Evolutionary conservation across 805 yeast genomes (phyloP).

Genomic region (Torulaspora indica): DNA sequence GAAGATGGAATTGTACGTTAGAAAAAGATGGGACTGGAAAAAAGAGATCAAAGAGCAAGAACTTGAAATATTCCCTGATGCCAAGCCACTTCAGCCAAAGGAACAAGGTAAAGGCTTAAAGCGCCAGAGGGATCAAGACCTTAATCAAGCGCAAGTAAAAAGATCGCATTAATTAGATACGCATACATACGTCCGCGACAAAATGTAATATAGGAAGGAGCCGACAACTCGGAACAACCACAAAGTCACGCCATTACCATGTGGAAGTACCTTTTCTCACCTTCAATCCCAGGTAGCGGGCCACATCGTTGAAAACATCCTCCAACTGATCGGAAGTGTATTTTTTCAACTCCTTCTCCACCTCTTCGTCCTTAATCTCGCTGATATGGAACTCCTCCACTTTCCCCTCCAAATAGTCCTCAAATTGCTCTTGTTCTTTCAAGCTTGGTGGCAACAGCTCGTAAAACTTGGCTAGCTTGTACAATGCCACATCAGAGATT

Average conservation of each 20-base stretch:
- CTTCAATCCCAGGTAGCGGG: conserved; percentile 63
- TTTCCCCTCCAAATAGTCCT: conserved; percentile 50
- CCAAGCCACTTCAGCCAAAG: conserved; percentile 33
- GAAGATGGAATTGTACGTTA: conserved; percentile 72
- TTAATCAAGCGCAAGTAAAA: conserved; percentile 6
- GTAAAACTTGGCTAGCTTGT: conserved; percentile 63
- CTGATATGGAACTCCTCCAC: conserved; percentile 39
- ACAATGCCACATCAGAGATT: conserved; percentile 43
- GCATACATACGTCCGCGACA: conserved; percentile 9
- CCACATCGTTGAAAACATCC: conserved; percentile 56
- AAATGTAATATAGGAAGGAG: neutral
- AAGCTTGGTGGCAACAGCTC: conserved; percentile 66
- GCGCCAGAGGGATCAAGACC: conserved; percentile 7
- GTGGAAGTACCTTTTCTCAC: conserved; percentile 48
- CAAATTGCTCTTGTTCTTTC: conserved; percentile 49
- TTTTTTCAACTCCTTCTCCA: conserved; percentile 29
- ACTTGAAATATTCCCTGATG: conserved; percentile 38
- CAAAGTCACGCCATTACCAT: conserved; percentile 40
- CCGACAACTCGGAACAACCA: neutral
- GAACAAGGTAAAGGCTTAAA: conserved; percentile 2
- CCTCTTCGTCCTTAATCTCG: conserved; percentile 33
- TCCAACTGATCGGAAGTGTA: conserved; percentile 46
- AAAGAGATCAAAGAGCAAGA: conserved; percentile 51
- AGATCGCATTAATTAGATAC: conserved; percentile 7
- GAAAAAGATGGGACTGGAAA: conserved; percentile 84